These are phyloP conservation scores for Ceratocystis eucalypticola DNA, from an alignment of 2,329 filamentous ascomycete genomes.

Conservation along the genomic window DNA sequence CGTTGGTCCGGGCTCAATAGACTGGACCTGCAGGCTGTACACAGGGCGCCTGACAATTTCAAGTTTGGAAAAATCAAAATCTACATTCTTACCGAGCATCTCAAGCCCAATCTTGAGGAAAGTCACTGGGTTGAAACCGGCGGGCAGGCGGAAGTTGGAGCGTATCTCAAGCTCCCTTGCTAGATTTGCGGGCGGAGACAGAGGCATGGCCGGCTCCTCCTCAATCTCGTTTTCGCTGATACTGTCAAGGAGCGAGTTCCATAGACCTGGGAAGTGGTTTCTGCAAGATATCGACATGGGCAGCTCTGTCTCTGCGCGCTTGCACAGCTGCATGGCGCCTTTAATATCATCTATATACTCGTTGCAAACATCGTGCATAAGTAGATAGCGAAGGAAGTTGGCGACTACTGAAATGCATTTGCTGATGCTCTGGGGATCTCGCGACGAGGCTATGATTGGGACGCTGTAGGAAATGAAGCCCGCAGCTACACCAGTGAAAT, in stretches of 20 bases:
- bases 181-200: neutral
- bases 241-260: slow-evolving; percentile 56
- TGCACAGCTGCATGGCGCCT: slow-evolving; percentile 52
- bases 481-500: slow-evolving; percentile 64
- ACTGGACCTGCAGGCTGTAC: neutral
- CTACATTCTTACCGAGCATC: neutral
- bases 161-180: neutral
- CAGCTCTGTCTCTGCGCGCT: slow-evolving; percentile 53
- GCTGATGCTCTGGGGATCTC: neutral
- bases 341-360: slow-evolving; percentile 60
- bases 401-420: slow-evolving; percentile 43
- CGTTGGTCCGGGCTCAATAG: slow-evolving; percentile 6
- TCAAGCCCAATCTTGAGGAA: slow-evolving; percentile 11
- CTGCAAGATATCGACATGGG: slow-evolving; percentile 41
- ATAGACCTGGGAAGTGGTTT: slow-evolving; percentile 53
- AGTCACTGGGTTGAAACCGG: neutral
- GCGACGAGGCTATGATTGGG: slow-evolving; percentile 23
- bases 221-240: neutral
- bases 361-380: slow-evolving; percentile 72
- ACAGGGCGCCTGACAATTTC: neutral
- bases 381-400: slow-evolving; percentile 80
- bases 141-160: neutral
- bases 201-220: neutral
- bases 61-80: neutral
- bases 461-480: slow-evolving; percentile 57